Base-by-base conservation (phyloP, 164 flowering plant genomes). In the Chimonanthus praecox region DNA sequence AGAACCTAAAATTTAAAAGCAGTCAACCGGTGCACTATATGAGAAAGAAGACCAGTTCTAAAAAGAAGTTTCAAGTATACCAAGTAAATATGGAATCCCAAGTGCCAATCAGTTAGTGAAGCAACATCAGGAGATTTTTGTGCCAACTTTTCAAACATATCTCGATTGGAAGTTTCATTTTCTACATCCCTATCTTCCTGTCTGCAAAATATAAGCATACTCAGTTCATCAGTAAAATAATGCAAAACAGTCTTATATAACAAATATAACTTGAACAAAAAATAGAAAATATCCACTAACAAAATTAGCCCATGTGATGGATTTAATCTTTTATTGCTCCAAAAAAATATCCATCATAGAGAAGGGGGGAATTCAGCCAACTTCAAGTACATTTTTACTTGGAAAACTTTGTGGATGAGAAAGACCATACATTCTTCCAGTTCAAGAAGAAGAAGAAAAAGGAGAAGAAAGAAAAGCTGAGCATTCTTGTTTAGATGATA, bases 1-100 rank as follows among this genome's bases (percentile, higher is more conserved):
- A 18, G 62, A 13, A 64, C 45, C 58, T 50, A 73, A 75, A 43
- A 13, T 43, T 44, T 65, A 11, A 60, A 67, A 47, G 13, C 20
- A 68, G 6, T 54, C 13, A 68, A 9, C 18, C n/a, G n/a, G 8
- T 50, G 71, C 13, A 69, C 45, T 16, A 70, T 49, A 70, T 54
- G 10, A 54, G 48, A 43, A 70, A n/a, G 43, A 49, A 46, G 7
- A 68, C 7, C 16, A 21, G 5, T n/a, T 47, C 58, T 16, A 33
- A 33, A 15, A 45, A 13, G 4, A 48, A 60, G 46, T 50, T 21
- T 49, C 69, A 43, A 75, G 67, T 33, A n/a, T 90, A 92, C 99
- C 99, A 93, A 83, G 75, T 78, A 87, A 61, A 94, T 84, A 82
- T 94, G 94, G 82, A 93, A 96, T 43, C 98, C 97, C 77, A 81